A percentile compares a stretch with the other conserved stretches of the same genome.
phyloP scores from a whole-genome alignment of 805 yeast species.

The Wickerhamiella siamensis region DNA sequence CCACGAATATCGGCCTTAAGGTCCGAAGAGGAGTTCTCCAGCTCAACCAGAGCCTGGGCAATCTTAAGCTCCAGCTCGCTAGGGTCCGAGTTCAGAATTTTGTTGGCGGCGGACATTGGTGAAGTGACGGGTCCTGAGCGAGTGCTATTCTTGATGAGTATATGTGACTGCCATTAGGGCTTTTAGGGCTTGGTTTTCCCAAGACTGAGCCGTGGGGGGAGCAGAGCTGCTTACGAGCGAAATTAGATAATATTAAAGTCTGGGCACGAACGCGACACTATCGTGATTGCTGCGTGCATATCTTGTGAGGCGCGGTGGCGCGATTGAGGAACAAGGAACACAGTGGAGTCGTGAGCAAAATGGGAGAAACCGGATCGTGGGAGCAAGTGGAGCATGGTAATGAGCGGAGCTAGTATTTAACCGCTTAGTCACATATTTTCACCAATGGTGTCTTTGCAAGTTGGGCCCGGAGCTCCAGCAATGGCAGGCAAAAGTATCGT shows the following conservation, averaged over 20 bases:
- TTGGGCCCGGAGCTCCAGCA: conserved; percentile 15
- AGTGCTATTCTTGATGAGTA: conserved; percentile 3
- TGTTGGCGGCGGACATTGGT: conserved; percentile 88
- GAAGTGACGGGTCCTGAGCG: conserved; percentile 3
- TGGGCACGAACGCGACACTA: no score
- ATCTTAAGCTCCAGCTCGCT: conserved; percentile 98
- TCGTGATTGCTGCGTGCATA: no score
- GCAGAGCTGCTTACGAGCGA: neutral
- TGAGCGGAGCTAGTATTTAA: no score
- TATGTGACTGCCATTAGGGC: neutral
- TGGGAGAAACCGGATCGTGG: no score
- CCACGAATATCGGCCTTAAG: conserved; percentile 97
- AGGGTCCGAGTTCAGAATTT: conserved; percentile 89
- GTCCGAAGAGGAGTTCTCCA: conserved; percentile 87
- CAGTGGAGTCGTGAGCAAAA: no score
- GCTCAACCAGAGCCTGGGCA: conserved; percentile 95
- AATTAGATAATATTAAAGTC: no score
- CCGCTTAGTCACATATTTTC: no score
- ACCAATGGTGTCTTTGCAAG: conserved; percentile 10
- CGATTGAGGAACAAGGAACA: no score
- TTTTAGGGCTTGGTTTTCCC: neutral
- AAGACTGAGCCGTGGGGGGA: neutral
- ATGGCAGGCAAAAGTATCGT: conserved; percentile 12
- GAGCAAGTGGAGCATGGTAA: no score
- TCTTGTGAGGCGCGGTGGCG: no score